These are phyloP conservation scores for Suhomyces xylopsoci DNA, from an alignment of 805 yeast genomes.

Conservation along the genomic window DNA sequence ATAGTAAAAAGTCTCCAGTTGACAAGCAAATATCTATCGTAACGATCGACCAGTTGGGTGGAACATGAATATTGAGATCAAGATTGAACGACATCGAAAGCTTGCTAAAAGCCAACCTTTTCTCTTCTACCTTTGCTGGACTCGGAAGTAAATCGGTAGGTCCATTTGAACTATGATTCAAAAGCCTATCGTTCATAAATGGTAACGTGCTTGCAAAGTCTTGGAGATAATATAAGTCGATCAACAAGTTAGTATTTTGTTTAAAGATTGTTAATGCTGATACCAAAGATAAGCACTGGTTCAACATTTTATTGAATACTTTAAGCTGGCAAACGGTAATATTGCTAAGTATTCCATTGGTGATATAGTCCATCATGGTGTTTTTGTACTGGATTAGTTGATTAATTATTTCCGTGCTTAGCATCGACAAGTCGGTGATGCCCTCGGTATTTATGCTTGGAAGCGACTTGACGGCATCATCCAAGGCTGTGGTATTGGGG, in stretches of 20 bases:
- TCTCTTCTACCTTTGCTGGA: background rate
- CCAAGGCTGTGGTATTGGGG: background rate
- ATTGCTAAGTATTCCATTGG: background rate
- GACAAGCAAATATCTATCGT: constrained; percentile 57
- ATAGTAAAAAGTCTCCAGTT: constrained; percentile 56
- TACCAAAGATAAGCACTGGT: constrained; percentile 16
- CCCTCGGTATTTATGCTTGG: constrained; percentile 10
- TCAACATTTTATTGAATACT: constrained; percentile 13
- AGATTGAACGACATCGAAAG: constrained; percentile 7
- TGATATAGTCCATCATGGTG: constrained; percentile 4
- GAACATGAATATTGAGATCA: constrained; percentile 22
- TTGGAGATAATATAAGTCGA: constrained; percentile 17
- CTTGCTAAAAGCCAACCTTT: background rate
- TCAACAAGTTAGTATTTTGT: constrained; percentile 10
- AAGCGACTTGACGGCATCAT: constrained; percentile 4
- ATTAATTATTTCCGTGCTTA: constrained; percentile 12
- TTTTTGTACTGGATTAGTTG: constrained; percentile 16
- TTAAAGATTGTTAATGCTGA: constrained; percentile 21
- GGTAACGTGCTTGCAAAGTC: constrained; percentile 20
- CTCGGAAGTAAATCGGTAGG: constrained; percentile 10
- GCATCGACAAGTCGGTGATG: background rate
- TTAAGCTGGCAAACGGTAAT: constrained; percentile 13
- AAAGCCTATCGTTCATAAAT: constrained; percentile 16
- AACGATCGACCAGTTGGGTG: constrained; percentile 55
- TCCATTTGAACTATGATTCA: constrained; percentile 13